A percentile compares a stretch with the other conserved stretches of the same genome.
phyloP scores from a whole-genome alignment of 176 grass and related monocot genomes.

The Panicum miliaceum region DNA sequence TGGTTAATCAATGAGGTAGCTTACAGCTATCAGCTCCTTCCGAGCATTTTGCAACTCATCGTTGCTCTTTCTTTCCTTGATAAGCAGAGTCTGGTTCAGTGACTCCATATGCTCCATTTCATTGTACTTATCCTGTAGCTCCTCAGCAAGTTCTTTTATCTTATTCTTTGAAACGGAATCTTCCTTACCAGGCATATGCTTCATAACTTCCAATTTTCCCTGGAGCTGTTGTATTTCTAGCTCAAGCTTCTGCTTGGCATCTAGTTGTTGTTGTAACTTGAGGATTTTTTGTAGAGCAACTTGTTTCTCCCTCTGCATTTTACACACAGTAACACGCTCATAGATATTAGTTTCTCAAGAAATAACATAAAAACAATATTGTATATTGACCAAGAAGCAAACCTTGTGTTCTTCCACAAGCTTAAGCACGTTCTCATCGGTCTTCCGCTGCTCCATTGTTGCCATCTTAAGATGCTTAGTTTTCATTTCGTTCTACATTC shows the following conservation, averaged over 20 bases:
- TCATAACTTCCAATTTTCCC: conserved; percentile 58
- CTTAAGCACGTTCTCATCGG: conserved; percentile 64
- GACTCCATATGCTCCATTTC: conserved; percentile 52
- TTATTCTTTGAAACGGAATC: conserved; percentile 42
- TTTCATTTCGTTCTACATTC: conserved; percentile 57
- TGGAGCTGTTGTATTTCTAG: conserved; percentile 64
- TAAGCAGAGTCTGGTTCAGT: conserved; percentile 52
- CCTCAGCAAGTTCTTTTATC: conserved; percentile 47
- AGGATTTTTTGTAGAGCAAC: conserved; percentile 56
- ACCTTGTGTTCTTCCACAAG: conserved; percentile 78
- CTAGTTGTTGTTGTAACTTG: conserved; percentile 55
- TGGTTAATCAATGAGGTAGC: conserved; percentile 8
- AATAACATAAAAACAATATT: conserved; percentile 4
- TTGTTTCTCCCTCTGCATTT: conserved; percentile 61
- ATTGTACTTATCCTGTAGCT: conserved; percentile 56
- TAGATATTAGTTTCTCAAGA: not conserved
- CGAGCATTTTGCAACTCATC: conserved; percentile 67
- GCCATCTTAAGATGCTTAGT: conserved; percentile 64
- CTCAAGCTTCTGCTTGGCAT: conserved; percentile 69
- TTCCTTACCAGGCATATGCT: conserved; percentile 56
- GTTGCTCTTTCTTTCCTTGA: conserved; percentile 63
- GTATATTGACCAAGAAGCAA: conserved; percentile 15
- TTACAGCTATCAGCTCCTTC: conserved; percentile 60
- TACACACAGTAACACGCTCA: conserved; percentile 3
- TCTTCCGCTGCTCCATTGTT: conserved; percentile 55